Conservation (phyloP, 1,139 yeast genomes). For the Zygoascus meyerae region DNA sequence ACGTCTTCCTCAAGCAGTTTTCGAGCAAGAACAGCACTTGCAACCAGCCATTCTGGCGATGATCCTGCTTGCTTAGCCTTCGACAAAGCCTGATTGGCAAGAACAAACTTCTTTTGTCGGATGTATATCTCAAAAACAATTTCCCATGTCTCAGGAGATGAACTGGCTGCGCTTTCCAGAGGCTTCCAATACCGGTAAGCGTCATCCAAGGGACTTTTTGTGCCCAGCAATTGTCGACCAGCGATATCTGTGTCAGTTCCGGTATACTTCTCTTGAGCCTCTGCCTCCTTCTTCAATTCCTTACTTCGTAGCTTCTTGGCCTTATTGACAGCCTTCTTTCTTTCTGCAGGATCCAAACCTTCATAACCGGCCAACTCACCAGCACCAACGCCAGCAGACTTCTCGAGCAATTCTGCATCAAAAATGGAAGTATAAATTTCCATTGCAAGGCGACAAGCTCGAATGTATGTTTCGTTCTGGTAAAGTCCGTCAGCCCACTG, state of each 20-base stretch:
- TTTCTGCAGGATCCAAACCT: slow-evolving; percentile 30
- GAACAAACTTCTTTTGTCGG: slow-evolving; percentile 41
- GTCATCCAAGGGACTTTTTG: slow-evolving; percentile 38
- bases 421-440: slow-evolving; percentile 48
- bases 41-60: slow-evolving; percentile 25
- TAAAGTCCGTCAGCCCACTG: slow-evolving; percentile 76
- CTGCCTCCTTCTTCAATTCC: slow-evolving; percentile 38
- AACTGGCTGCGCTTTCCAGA: slow-evolving; percentile 32
- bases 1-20: slow-evolving; percentile 26
- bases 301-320: slow-evolving; percentile 39
- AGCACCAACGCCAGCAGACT: slow-evolving; percentile 19
- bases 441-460: slow-evolving; percentile 65
- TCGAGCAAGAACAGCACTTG: slow-evolving; percentile 26
- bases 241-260: slow-evolving; percentile 41
- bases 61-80: slow-evolving; percentile 35
- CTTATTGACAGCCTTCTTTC: slow-evolving; percentile 34
- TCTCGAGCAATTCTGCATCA: slow-evolving; percentile 12
- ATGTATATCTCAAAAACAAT: slow-evolving; percentile 43
- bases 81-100: slow-evolving; percentile 41
- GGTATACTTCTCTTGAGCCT: slow-evolving; percentile 33
- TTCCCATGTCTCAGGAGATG: slow-evolving; percentile 33
- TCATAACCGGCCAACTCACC: slow-evolving; percentile 17
- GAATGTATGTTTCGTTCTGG: slow-evolving; percentile 60
- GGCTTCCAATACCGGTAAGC: slow-evolving; percentile 37
- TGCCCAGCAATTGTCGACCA: slow-evolving; percentile 37